Percentiles rank a stretch among this genome's conserved stretches.
Evolutionary conservation across 495 filamentous ascomycete genomes (phyloP).

Genomic region (Delitschia confertaspora): DNA sequence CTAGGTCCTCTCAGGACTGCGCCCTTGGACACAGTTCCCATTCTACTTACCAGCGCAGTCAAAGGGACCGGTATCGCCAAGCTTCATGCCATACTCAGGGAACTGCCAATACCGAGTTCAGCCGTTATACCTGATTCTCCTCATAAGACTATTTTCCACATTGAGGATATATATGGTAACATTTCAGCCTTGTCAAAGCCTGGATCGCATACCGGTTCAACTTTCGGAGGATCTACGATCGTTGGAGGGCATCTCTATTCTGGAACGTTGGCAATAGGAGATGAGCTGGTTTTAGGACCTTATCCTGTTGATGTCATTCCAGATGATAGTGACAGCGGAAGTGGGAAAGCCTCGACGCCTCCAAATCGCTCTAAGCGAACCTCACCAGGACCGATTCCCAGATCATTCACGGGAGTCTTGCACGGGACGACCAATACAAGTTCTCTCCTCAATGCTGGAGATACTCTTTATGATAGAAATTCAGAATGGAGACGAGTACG

Average conservation of each 20-base stretch:
- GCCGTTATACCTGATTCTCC: slow-evolving; percentile 32
- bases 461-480: slow-evolving; percentile 34
- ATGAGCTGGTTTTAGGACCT: slow-evolving; percentile 71
- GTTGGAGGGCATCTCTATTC: slow-evolving; percentile 76
- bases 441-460: neutral
- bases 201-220: neutral
- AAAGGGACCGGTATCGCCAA: slow-evolving; percentile 73
- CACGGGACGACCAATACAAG: slow-evolving; percentile 5
- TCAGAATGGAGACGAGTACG: slow-evolving; percentile 66
- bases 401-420: slow-evolving; percentile 34
- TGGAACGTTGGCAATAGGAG: slow-evolving; percentile 68
- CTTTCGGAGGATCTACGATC: slow-evolving; percentile 49
- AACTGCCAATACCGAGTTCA: slow-evolving; percentile 59
- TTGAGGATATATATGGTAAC: slow-evolving; percentile 65
- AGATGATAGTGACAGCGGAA: slow-evolving; percentile 32
- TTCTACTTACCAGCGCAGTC: slow-evolving; percentile 79
- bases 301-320: slow-evolving; percentile 42
- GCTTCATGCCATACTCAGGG: slow-evolving; percentile 71
- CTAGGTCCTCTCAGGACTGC: slow-evolving; percentile 18
- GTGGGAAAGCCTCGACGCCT: slow-evolving; percentile 10
- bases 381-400: slow-evolving; percentile 25
- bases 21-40: slow-evolving; percentile 53
- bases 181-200: slow-evolving; percentile 4
- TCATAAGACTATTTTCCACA: slow-evolving; percentile 55
- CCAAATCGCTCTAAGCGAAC: slow-evolving; percentile 7